Evolutionary conservation across 306 rosid genomes (phyloP), one percentile per base, ranked within the genome.

Genomic region (Pyrus communis): DNA sequence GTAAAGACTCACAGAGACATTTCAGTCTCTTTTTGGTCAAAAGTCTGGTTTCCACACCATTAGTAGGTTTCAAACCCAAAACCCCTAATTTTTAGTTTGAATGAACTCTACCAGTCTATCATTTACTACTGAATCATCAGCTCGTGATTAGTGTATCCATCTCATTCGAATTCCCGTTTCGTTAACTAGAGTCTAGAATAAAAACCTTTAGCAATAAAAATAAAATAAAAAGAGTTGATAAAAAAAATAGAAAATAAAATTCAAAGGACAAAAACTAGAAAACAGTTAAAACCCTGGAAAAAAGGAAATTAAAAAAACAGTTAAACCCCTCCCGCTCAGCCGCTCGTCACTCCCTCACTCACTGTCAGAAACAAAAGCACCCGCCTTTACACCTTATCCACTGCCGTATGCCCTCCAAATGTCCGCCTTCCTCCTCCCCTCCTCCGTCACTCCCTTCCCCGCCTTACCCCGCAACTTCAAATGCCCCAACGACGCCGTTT

Each of bases 401-500:
- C 76, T 4, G 7, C 7, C 75, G 35, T 18, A 33, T 72, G 66
- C 63, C 7, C 79, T 57, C 57, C 67, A 62, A 70, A 80, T 69
- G 80, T 52, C 80, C 80, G 70, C 71, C 23, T 73, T 81, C 67
- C 58, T 81, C 68, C 68, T 75, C 51, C 30, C 71, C 73, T 28
- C 31, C 18, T 11, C 21, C 21, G 5, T 51, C 73, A n/a, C 22
- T 52, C 3, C 74, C 15, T 49, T 30, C 38, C 38, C 63, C 21
- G 10, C 79, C 30, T 70, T 70, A 45, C 74, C 71, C 63, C 11
- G 33, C 69, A 77, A 73, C 4, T 71, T 46, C 82, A 75, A 73
- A 4, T 75, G 33, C 76, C 77, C 73, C 70, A 58, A 67, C 67
- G 66, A 68, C 71, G 58, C 79, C 65, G 43, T 75, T 42, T 46